phyloP scores from a whole-genome alignment of 768 basidiomycete species.

The Termitomyces sp. region DNA sequence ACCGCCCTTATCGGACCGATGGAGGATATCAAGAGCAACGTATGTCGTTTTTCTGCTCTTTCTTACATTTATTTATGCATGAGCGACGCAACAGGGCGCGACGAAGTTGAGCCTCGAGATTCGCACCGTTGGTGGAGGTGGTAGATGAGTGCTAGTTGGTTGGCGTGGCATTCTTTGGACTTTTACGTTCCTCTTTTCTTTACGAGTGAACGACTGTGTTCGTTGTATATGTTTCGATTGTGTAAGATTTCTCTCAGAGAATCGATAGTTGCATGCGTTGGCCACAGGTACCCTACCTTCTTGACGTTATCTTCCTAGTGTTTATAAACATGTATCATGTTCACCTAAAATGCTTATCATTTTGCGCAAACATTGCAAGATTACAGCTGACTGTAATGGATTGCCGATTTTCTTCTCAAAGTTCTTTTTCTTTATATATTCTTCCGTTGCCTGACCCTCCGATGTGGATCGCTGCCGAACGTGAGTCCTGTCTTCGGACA shows the following conservation, averaged over 20 bases:
- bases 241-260: neutral
- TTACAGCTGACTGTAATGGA: too few relatives aligned
- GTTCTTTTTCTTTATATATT: too few relatives aligned
- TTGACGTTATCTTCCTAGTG: neutral
- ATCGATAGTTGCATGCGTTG: neutral
- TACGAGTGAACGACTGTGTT: neutral
- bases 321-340: neutral
- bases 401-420: too few relatives aligned
- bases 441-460: too few relatives aligned
- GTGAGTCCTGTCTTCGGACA: neutral
- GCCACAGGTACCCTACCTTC: neutral
- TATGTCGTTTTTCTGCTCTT: neutral
- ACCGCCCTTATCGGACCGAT: slow-evolving; percentile 7
- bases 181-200: neutral
- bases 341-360: neutral
- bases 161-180: neutral
- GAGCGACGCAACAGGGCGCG: neutral
- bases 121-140: neutral
- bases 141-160: neutral
- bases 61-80: neutral
- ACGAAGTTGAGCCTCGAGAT: neutral
- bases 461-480: neutral
- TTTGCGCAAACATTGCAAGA: too few relatives aligned
- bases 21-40: slow-evolving; percentile 12
- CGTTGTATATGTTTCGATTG: neutral